Evolutionary conservation across 371 early-diverging fungal species (phyloP).

Genomic region (Syncephalastrum racemosum): DNA sequence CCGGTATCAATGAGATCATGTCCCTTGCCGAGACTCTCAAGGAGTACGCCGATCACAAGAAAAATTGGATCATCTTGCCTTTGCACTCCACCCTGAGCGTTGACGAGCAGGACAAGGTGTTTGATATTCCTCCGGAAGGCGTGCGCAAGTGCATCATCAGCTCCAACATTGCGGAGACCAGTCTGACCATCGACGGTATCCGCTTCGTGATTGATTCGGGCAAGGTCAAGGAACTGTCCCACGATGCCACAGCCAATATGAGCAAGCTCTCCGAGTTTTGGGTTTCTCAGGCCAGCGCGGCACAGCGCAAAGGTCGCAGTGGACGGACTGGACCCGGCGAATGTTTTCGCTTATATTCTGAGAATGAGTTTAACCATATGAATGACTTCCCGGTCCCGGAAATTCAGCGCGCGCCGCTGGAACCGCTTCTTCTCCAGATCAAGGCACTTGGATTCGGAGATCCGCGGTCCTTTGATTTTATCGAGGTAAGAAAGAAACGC

Average conservation of each 20-base stretch:
- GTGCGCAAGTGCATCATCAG: slow-evolving; percentile 60
- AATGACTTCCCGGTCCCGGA: slow-evolving; percentile 65
- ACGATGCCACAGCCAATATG: slow-evolving; percentile 51
- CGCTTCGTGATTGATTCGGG: slow-evolving; percentile 78
- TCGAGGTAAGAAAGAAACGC: slow-evolving; percentile 35
- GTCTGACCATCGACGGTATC: slow-evolving; percentile 76
- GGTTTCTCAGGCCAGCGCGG: slow-evolving; percentile 72
- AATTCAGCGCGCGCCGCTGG: slow-evolving; percentile 75
- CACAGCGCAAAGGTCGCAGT: slow-evolving; percentile 87
- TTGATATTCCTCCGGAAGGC: slow-evolving; percentile 50
- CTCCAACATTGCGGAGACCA: slow-evolving; percentile 71
- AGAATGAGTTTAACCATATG: slow-evolving; percentile 47
- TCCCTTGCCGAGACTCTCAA: slow-evolving; percentile 47
- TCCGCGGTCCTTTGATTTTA: slow-evolving; percentile 54
- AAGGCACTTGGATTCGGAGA: slow-evolving; percentile 65
- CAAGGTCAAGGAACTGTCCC: slow-evolving; percentile 68
- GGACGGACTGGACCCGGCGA: slow-evolving; percentile 84
- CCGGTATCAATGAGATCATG: slow-evolving; percentile 71
- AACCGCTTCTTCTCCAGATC: slow-evolving; percentile 75
- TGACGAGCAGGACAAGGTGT: slow-evolving; percentile 56
- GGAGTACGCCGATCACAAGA: slow-evolving; percentile 35
- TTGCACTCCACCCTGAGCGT: slow-evolving; percentile 53
- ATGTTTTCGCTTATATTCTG: slow-evolving; percentile 58
- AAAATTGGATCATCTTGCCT: slow-evolving; percentile 60
- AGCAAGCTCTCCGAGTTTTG: slow-evolving; percentile 67